Percentiles rank a stretch among this genome's conserved stretches.
These are phyloP conservation scores for Macaranga tanarius DNA, from an alignment of 441 rosid genomes.

Conservation along the genomic window DNA sequence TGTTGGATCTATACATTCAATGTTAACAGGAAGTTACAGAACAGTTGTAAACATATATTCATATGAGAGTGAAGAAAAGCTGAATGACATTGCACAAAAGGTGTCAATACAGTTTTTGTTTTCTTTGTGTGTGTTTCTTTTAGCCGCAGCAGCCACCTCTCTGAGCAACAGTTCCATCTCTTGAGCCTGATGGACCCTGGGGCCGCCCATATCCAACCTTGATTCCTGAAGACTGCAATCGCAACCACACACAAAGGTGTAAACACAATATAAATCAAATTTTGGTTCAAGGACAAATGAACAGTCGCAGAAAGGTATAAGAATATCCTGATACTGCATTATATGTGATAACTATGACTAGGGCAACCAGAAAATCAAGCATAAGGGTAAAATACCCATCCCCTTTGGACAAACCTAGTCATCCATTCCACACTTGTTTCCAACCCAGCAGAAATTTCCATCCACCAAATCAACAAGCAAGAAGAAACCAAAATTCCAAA, in stretches of 20 bases:
- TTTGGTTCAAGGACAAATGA: neutral
- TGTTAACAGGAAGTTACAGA: constrained; percentile 14
- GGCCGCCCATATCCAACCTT: constrained; percentile 89
- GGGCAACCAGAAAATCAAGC: neutral
- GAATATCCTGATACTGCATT: neutral
- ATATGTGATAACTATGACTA: neutral
- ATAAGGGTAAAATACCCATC: neutral
- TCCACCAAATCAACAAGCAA: neutral
- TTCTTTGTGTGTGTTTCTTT: constrained; percentile 1
- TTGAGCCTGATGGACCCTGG: constrained; percentile 80
- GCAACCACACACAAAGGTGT: neutral
- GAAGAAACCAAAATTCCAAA: neutral
- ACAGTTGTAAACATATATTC: constrained; percentile 22
- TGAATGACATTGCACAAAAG: constrained; percentile 24
- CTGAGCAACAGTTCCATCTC: constrained; percentile 72
- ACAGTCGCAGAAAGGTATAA: neutral
- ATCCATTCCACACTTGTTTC: neutral
- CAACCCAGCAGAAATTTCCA: neutral
- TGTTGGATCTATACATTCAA: constrained; percentile 40
- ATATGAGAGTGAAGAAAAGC: constrained; percentile 14
- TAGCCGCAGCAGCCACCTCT: constrained; percentile 81
- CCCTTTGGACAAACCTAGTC: neutral
- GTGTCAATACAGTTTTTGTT: constrained; percentile 12
- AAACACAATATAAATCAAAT: neutral
- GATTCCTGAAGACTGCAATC: constrained; percentile 76